Conservation (phyloP, 305 asterid genomes). For the Rubia balearica region DNA sequence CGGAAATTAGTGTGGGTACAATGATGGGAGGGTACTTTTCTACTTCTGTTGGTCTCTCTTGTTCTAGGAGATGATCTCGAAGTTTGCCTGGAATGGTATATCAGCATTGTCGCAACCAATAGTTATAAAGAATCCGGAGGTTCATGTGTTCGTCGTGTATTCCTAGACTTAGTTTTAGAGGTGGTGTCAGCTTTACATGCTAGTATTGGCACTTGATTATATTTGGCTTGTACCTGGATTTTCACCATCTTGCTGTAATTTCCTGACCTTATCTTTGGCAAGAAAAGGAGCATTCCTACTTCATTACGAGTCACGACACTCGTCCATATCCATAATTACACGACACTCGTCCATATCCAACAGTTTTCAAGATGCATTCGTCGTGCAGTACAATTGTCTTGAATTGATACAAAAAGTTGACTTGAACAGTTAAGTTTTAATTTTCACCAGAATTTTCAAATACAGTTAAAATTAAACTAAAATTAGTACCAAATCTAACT, state of each 20-base stretch:
- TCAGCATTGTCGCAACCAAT: not conserved
- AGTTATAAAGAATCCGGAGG: not conserved
- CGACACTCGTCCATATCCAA: too few species aligned
- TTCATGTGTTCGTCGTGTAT: not conserved
- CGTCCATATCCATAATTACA: too few species aligned
- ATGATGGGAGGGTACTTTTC: not conserved
- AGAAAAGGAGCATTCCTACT: not conserved
- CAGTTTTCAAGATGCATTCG: too few species aligned
- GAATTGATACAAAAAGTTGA: too few species aligned
- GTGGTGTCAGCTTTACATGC: not conserved
- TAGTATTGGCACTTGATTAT: not conserved
- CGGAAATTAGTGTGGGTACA: not conserved
- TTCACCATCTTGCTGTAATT: not conserved
- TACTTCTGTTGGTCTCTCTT: not conserved
- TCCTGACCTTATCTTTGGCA: not conserved
- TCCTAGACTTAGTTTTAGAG: not conserved
- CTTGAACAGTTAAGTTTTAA: too few species aligned
- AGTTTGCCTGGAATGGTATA: not conserved
- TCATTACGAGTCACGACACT: too few species aligned
- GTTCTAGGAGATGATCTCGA: too few species aligned
- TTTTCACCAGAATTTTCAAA: too few species aligned
- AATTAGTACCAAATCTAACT: too few species aligned
- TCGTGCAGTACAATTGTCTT: too few species aligned
- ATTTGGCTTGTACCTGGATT: not conserved
- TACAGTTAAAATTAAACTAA: too few species aligned